A percentile compares a stretch with the other conserved stretches of the same genome.
phyloP scores from a whole-genome alignment of 495 filamentous ascomycete genomes.

The Lichina pygmaea region DNA sequence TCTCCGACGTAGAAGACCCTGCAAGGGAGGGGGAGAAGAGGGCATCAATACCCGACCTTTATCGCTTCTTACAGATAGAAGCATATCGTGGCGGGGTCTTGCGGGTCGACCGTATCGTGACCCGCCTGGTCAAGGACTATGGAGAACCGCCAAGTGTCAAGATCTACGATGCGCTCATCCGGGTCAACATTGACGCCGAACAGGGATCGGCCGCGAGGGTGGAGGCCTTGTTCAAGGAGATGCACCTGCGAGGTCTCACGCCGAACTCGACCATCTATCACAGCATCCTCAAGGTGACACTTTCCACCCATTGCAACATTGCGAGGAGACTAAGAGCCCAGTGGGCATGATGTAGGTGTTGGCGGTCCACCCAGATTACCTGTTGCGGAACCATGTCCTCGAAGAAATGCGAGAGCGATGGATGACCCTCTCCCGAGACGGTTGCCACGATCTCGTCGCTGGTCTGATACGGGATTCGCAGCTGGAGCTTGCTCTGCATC shows the following conservation, averaged over 20 bases:
- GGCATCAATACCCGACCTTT: too few relatives aligned
- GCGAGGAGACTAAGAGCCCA: too few relatives aligned
- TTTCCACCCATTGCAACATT: too few relatives aligned
- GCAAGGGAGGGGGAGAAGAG: too few relatives aligned
- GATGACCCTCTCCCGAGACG: constrained; percentile 34
- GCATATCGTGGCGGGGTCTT: too few relatives aligned
- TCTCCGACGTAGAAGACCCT: too few relatives aligned
- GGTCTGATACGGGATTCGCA: constrained; percentile 58
- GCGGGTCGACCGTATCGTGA: not conserved
- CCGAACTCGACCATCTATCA: constrained; percentile 41
- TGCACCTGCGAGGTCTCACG: constrained; percentile 30
- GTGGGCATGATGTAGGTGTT: constrained; percentile 22
- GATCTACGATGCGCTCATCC: constrained; percentile 48
- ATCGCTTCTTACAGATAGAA: too few relatives aligned
- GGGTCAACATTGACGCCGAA: constrained; percentile 33
- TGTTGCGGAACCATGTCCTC: constrained; percentile 44
- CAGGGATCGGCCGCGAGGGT: constrained; percentile 37
- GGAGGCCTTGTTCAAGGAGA: constrained; percentile 34
- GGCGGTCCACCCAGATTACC: constrained; percentile 64
- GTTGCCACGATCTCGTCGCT: constrained; percentile 37
- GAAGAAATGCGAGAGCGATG: constrained; percentile 41
- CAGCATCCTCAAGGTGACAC: constrained; percentile 35
- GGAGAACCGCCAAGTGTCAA: constrained; percentile 32
- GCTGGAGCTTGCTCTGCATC: constrained; percentile 55
- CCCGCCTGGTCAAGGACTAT: constrained; percentile 29